Conservation (phyloP, 257 asterid species). For the Ilex aquifolium region DNA sequence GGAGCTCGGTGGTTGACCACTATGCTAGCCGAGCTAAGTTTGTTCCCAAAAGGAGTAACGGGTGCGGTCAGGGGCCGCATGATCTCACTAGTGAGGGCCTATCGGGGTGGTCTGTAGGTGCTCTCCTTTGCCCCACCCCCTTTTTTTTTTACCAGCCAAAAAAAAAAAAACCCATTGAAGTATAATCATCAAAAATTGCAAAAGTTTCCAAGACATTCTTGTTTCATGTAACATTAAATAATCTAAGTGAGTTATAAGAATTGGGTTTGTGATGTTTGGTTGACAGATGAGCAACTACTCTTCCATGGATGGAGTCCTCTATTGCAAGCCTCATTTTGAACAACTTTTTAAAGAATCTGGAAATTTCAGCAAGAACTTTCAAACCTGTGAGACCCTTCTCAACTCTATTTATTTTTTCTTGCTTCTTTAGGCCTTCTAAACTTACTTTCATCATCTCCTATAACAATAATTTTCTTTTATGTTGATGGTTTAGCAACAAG, state of each 20-base stretch:
- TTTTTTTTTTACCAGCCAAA: too few relatives aligned
- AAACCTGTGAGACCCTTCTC: constrained; percentile 23
- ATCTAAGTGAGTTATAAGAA: neutral
- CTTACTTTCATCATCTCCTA: neutral
- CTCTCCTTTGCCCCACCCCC: too few relatives aligned
- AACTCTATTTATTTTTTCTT: neutral
- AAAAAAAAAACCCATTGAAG: too few relatives aligned
- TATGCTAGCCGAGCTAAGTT: too few relatives aligned
- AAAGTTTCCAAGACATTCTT: too few relatives aligned
- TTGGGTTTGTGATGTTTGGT: neutral
- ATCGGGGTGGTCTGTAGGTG: too few relatives aligned
- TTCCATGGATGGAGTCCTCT: constrained; percentile 53
- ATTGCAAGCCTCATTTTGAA: constrained; percentile 54
- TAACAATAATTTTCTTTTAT: neutral
- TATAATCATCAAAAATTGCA: too few relatives aligned
- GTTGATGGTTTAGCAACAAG: constrained; percentile 26
- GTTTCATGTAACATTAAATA: too few relatives aligned
- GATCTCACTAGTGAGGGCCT: too few relatives aligned
- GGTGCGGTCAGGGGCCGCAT: too few relatives aligned
- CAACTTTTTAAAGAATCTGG: constrained; percentile 53
- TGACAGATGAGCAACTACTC: constrained; percentile 53
- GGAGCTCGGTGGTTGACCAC: too few relatives aligned
- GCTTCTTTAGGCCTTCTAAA: neutral
- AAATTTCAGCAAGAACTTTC: constrained; percentile 49
- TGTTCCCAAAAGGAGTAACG: too few relatives aligned